Base-by-base conservation (phyloP, 2,329 filamentous ascomycete genomes). In the Alternaria hordeiaustralica region DNA sequence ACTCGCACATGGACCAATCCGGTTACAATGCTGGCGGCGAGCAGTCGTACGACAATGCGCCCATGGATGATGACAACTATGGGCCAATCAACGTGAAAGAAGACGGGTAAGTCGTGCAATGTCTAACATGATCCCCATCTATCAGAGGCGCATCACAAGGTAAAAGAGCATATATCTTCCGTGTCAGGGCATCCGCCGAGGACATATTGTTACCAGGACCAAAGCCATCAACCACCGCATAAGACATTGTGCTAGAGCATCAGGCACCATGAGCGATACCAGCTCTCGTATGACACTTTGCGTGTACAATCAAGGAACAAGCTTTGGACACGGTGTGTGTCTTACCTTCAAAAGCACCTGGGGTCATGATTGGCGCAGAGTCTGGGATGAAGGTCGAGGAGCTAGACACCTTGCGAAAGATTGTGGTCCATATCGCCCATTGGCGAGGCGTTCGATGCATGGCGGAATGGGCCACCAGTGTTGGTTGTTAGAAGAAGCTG, bases 1-100 rank as follows among this genome's bases (percentile, higher is more conserved):
- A 78, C 43, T 60, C 72, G n/a, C 71, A 74, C 36, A 79, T 78
- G 72, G 74, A 71, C 45, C 74, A 71, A 12, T 71, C 74, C 10
- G 67, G 69, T 44, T 72, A 68, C 62, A 75, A 77, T 46, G 72
- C 66, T 11, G 77, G 75, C 63, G 73, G 71, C 57, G 68, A 71
- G 36, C 73, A 77, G 59, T 69, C 74, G 7, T 75, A 74, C 41
- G 76, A 76, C 61, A 74, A 74, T 53, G 71, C 66, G 47, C 71
- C 71, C 11, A 71, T 76, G 47, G 76, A 78, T 30, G 78, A 82
- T 30, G 80, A 83, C 54, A 80, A 84, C 59, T 82, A 84, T 64
- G 81, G 81, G 33, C 81, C 82, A 64, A 89, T 92, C 65, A 91
- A 90, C 64, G 92, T 94, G 61, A 96, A 96, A 82, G 93, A 96